Base-by-base conservation (phyloP, 352 stramenopile species). In the Globisporangium heterothallicum region DNA sequence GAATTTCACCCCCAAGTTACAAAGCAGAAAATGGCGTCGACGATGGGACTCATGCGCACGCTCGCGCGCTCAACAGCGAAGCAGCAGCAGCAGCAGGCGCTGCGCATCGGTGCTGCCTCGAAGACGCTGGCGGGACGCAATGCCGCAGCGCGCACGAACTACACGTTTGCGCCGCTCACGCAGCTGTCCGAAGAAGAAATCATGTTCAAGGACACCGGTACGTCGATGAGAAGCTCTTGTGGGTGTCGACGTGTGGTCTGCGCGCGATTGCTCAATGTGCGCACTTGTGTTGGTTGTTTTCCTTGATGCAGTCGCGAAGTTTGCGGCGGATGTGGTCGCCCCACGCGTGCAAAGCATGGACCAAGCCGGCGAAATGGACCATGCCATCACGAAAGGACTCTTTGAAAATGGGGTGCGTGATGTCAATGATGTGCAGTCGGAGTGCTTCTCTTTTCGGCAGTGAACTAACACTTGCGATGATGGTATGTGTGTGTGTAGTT, bases 271-370 rank as follows among this genome's bases (percentile, higher is more conserved):
- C 14, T 3, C 13, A 7, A 32, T 0, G 38, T 10, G 22, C 25
- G 6, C 19, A 40, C 14, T 6, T 18, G 16, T 16, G 12, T 36
- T 21, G 49, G 1, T n/a, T 56, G 32, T 56, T 18, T 51, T 30
- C 18, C 22, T 22, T n/a, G 30, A 19, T 26, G 27, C 18, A 83
- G 84, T 96, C 14, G 70, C 79, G 10, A 77, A 77, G 56, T 97
- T 97, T 67, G 86, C 90, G 6, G 74, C 78, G 0, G 84, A 94
- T 42, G 70, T 88, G 35, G 87, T 97, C 38, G 66, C 66, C 1
- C 95, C 96, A 5, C 67, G 86, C 22, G 95, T 98, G 19, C 77
- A 85, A 45, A 73, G 77, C 18, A 98, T 99, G 95, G 95, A 99
- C 62, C 65, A 88, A 42, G 72, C 87, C 22, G 86, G 83, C 6